phyloP scores from a whole-genome alignment of 2,329 filamentous ascomycete genomes.

The Berkeleyomyces basicola region DNA sequence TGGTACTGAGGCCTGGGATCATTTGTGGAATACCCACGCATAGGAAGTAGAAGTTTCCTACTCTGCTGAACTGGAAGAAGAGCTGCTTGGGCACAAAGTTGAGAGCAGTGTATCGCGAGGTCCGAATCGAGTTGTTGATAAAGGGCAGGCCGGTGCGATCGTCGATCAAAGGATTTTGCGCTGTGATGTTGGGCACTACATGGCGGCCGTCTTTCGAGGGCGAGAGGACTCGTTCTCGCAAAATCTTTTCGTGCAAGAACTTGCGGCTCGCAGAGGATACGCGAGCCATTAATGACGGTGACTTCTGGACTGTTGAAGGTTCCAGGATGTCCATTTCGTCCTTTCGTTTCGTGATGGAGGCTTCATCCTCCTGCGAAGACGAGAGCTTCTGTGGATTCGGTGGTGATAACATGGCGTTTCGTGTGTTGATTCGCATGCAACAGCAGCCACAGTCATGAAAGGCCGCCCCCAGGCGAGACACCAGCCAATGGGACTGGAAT shows the following conservation, averaged over 20 bases:
- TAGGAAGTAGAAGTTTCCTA: conserved; percentile 80
- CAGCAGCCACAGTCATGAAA: not conserved
- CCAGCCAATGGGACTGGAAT: not conserved
- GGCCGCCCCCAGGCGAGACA: not conserved
- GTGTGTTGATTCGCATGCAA: not conserved
- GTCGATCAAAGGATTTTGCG: conserved; percentile 28
- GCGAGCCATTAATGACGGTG: not conserved
- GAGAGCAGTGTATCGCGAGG: conserved; percentile 67
- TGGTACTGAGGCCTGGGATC: conserved; percentile 58
- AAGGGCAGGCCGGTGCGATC: conserved; percentile 32
- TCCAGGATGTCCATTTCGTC: conserved; percentile 5
- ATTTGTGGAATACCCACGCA: conserved; percentile 72
- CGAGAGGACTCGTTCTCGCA: conserved; percentile 50
- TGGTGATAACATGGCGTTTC: conserved; percentile 5
- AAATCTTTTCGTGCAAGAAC: conserved; percentile 29
- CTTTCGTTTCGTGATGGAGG: conserved; percentile 9
- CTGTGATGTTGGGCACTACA: conserved; percentile 27
- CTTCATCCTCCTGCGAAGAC: conserved; percentile 12
- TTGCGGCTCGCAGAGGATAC: not conserved
- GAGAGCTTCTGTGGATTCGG: conserved; percentile 7
- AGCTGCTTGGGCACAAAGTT: conserved; percentile 77
- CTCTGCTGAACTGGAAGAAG: conserved; percentile 68
- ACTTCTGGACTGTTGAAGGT: not conserved
- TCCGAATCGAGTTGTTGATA: conserved; percentile 52
- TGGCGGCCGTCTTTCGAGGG: conserved; percentile 54